Percentiles rank a stretch among this genome's conserved stretches.
Conservation (phyloP, 495 filamentous ascomycete species). For the Aspergillus avenaceus region DNA sequence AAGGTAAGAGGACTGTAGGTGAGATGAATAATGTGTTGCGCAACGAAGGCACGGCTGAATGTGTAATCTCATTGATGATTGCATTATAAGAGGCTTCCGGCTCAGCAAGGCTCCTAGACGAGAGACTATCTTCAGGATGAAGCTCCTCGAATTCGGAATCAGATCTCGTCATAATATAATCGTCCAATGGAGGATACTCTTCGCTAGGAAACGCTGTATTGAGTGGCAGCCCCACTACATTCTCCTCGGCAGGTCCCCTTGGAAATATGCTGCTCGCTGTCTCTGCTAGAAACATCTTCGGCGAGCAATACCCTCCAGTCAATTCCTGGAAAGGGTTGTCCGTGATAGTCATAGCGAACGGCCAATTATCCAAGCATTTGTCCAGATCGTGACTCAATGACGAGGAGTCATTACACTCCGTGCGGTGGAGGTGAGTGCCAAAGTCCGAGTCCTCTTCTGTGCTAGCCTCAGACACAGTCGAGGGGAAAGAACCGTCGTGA, state of each 20-base stretch:
- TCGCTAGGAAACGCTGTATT: not conserved
- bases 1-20: not conserved
- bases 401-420: constrained; percentile 15
- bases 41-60: not conserved
- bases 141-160: not conserved
- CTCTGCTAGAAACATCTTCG: not conserved
- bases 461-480: constrained; percentile 20
- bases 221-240: not conserved
- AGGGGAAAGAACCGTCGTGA: constrained; percentile 10
- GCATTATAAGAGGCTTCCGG: not conserved
- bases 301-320: not conserved
- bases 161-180: not conserved
- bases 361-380: constrained; percentile 1
- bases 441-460: constrained; percentile 33
- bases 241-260: not conserved
- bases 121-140: not conserved
- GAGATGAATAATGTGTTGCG: not conserved
- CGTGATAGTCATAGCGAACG: not conserved
- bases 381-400: not conserved
- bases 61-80: not conserved
- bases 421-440: constrained; percentile 30
- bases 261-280: not conserved
- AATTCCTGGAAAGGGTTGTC: not conserved
- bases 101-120: not conserved
- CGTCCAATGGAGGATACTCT: not conserved